Percentiles rank a stretch among this genome's conserved stretches.
Evolutionary conservation across 179 eudicot genomes (phyloP).

Genomic region (Sideroxylon spinosum): DNA sequence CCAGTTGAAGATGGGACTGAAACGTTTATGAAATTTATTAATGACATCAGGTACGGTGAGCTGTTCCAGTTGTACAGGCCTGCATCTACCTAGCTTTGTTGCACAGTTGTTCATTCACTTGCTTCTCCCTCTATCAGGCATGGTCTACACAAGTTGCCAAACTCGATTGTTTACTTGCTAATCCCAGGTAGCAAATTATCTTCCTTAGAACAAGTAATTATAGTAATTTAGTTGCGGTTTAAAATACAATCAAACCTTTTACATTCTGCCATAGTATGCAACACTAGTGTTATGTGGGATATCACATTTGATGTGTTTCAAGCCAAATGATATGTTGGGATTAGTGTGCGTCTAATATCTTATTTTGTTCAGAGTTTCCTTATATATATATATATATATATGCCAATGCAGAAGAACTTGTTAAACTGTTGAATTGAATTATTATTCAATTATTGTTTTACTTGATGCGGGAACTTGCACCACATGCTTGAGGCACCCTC

Average conservation of each 20-base stretch:
- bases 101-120: constrained; percentile 16
- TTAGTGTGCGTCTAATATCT: not conserved
- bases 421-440: not conserved
- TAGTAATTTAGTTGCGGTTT: not conserved
- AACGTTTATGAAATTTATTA: constrained; percentile 83
- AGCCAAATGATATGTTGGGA: not conserved
- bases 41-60: constrained; percentile 60
- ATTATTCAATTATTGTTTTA: not conserved
- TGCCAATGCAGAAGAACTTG: not conserved
- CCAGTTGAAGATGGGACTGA: constrained; percentile 89
- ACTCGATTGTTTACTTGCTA: constrained; percentile 74
- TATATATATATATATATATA: not conserved
- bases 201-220: not conserved
- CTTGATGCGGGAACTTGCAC: too few species aligned
- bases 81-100: constrained; percentile 8
- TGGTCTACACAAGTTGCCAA: constrained; percentile 89
- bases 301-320: not conserved
- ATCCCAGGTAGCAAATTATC: constrained; percentile 65
- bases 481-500: too few species aligned
- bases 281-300: not conserved
- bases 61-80: not conserved
- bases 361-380: not conserved
- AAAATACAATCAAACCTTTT: not conserved
- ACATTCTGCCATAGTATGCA: not conserved
- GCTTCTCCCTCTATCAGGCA: constrained; percentile 51